Conservation (phyloP, 805 yeast species). For the Starmerella cellae region DNA sequence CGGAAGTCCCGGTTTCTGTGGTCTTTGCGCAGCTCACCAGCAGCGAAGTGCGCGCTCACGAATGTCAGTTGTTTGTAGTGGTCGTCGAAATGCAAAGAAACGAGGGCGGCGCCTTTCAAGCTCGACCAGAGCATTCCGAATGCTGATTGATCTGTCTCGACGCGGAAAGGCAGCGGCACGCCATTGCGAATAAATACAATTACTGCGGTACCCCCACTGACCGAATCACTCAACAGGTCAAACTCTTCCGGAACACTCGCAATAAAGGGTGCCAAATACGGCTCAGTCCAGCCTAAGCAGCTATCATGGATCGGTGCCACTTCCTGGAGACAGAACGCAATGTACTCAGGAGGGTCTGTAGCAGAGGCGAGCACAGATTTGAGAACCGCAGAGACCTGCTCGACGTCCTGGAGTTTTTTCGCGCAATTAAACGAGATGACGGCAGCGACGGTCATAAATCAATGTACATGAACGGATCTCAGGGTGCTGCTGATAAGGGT, state of each 20-base stretch:
- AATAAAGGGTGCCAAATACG: constrained; percentile 22
- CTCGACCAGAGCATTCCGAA: constrained; percentile 48
- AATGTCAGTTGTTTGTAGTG: constrained; percentile 39
- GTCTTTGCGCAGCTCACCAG: constrained; percentile 54
- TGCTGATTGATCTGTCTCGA: constrained; percentile 13
- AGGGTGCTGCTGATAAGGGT: background rate
- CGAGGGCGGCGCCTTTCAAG: constrained; percentile 54
- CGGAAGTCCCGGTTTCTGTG: constrained; percentile 43
- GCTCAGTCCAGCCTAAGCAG: constrained; percentile 20
- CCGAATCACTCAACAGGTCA: constrained; percentile 13
- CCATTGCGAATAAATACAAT: constrained; percentile 18
- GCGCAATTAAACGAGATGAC: constrained; percentile 3
- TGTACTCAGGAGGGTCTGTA: background rate
- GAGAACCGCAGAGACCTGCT: background rate
- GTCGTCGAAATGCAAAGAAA: constrained; percentile 39
- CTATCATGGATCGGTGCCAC: constrained; percentile 27
- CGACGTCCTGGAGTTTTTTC: background rate
- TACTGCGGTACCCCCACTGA: constrained; percentile 25
- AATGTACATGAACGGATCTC: background rate
- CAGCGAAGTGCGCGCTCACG: constrained; percentile 59
- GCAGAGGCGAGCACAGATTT: background rate
- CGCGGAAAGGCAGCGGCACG: background rate
- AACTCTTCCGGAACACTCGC: constrained; percentile 21
- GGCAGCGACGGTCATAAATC: background rate
- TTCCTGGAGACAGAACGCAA: constrained; percentile 24